Evolutionary conservation across 768 basidiomycete genomes (phyloP).

Genomic region (Hypholoma fasciculare): DNA sequence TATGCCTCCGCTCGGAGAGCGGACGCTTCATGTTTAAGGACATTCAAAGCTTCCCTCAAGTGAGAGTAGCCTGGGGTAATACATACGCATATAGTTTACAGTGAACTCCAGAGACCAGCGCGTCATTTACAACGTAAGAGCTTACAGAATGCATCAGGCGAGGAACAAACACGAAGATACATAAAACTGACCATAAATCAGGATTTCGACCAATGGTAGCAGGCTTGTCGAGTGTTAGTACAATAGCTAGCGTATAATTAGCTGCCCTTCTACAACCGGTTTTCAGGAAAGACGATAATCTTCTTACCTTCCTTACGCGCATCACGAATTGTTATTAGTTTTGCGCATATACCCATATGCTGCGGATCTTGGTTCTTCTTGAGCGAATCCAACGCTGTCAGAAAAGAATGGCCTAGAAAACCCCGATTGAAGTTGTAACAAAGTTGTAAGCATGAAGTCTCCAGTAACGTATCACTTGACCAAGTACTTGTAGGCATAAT

Average conservation of each 20-base stretch:
- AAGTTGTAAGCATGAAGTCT: too few species aligned
- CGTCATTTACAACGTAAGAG: constrained; percentile 65
- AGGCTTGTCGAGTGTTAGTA: constrained; percentile 62
- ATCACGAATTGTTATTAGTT: constrained; percentile 57
- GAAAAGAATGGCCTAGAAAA: too few species aligned
- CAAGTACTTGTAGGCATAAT: not conserved
- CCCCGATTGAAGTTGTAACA: too few species aligned
- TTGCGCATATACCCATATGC: constrained; percentile 63
- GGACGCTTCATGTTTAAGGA: constrained; percentile 44
- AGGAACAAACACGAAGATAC: constrained; percentile 21
- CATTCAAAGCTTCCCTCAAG: constrained; percentile 1
- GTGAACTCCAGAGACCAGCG: constrained; percentile 67
- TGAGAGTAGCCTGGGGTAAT: not conserved
- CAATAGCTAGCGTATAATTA: constrained; percentile 42
- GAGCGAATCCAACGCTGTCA: too few species aligned
- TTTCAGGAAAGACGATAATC: too few species aligned
- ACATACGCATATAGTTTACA: constrained; percentile 75
- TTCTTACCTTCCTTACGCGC: constrained; percentile 65
- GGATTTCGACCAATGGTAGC: constrained; percentile 72
- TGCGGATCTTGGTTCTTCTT: not conserved
- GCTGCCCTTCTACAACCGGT: not conserved
- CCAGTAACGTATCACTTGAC: not conserved
- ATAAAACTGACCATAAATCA: constrained; percentile 50
- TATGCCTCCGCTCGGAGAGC: constrained; percentile 67
- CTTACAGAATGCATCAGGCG: constrained; percentile 23